Conservation (phyloP, 2,329 filamentous ascomycete species). For the Calonectria ilicicola region DNA sequence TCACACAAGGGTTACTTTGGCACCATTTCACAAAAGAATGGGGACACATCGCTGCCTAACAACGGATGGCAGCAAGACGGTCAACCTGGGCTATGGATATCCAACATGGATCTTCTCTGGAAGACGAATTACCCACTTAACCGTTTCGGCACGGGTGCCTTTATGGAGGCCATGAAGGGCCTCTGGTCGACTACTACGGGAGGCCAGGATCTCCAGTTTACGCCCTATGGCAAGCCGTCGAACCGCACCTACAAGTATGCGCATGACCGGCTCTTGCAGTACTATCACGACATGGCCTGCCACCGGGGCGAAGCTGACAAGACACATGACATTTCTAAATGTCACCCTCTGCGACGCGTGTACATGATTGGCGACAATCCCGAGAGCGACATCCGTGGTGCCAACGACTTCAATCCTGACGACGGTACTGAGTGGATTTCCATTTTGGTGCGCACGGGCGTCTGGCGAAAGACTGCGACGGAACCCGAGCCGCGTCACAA, state of each 20-base stretch:
- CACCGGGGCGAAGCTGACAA: conserved; percentile 24
- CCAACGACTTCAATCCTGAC: conserved; percentile 78
- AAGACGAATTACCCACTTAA: conserved; percentile 86
- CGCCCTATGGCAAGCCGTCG: conserved; percentile 86
- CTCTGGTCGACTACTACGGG: conserved; percentile 81
- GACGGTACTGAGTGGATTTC: conserved; percentile 81
- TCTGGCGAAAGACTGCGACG: conserved; percentile 65
- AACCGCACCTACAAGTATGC: conserved; percentile 85
- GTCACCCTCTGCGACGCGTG: conserved; percentile 75
- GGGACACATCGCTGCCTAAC: conserved; percentile 72
- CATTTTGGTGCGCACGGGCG: conserved; percentile 83
- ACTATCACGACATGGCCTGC: conserved; percentile 44
- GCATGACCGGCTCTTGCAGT: conserved; percentile 74
- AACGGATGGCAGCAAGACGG: conserved; percentile 84
- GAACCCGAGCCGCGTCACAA: conserved; percentile 65
- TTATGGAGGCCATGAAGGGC: conserved; percentile 83
- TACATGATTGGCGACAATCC: conserved; percentile 97
- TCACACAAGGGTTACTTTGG: conserved; percentile 84
- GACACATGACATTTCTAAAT: conserved; percentile 28
- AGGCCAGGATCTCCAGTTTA: conserved; percentile 70
- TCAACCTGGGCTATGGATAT: conserved; percentile 87
- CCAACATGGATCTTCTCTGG: conserved; percentile 92
- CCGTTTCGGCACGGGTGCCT: conserved; percentile 91
- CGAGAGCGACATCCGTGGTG: conserved; percentile 90
- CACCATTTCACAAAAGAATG: conserved; percentile 81